Evolutionary conservation across 805 yeast genomes (phyloP), one percentile per base, ranked within the genome.

Genomic region (Candida hungchunana): DNA sequence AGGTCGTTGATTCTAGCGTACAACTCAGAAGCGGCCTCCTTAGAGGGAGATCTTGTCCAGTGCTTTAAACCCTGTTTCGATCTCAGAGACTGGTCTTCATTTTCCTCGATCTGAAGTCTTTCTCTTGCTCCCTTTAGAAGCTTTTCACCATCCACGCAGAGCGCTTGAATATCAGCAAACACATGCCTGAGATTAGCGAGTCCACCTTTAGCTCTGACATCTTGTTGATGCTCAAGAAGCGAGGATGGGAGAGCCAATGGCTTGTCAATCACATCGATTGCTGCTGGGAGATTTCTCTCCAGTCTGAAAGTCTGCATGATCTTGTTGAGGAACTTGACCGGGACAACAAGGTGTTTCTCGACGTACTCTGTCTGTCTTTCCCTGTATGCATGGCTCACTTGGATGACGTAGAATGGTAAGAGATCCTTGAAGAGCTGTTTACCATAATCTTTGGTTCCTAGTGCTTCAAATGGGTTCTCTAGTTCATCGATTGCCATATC

Each of bases 331-430:
- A 71, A 61, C 16, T 59, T 57, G 2, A 79, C 47, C 0, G 88
- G 87, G 3, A 62, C 37, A 44, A 64, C 42, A 3, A 76, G 41
- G 31, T 73, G 70, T 19, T 60, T 60, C 13, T 56, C 42, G 8
- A 82, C 64, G 48, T 69, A 82, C 4, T 59, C 60, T 11, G 73
- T 74, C 39, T 77, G 78, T 42, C 89, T 66, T 42, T 82, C 90
- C 34, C 73, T 69, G 51, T 75, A 84, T 1, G 88, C 80, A 26
- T 72, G 74, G 0, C 86, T 77, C 3, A 76, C 69, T 47, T 80
- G 83, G 27, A 83, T 70, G 2, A 85, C 73, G 4, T 69, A 58
- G 44, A 72, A 73, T 0, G 97, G 96, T 3, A 87, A 52, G 3
- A 88, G 58, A 15, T 73, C 73, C n/a, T 61, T 59, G 47, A 88